Evolutionary conservation across 2,329 filamentous ascomycete species (phyloP), one percentile per base, ranked within the genome.

Genomic region (Fusarium newnesense): DNA sequence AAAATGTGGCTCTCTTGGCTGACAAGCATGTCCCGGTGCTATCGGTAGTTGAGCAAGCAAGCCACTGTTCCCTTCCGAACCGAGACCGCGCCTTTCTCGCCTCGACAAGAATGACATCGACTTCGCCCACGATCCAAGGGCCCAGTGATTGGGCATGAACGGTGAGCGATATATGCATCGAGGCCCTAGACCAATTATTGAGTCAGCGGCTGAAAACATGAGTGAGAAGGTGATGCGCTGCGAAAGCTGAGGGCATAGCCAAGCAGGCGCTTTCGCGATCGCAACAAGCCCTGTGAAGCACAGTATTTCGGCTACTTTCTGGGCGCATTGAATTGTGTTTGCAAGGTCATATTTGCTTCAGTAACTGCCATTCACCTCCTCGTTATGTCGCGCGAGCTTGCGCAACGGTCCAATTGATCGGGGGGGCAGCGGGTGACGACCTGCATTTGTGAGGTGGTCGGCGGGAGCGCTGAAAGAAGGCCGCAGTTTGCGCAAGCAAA

Each of bases 21-120:
- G 30, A 64, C 34, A 56, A 10, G 12, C 37, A 49, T 61, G 24
- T 62, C 46, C 68, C 46, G 57, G 53, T 67, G 21, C 50, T 67
- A 50, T 24, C 43, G 44, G 62, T 59, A 72, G 60, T 64, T 72
- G 56, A 40, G 34, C 28, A 54, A 54, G 40, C 36, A 47, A 42
- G 54, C 24, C 32, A 32, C 39, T 63, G 39, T 54, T 40, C 9
- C 18, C 42, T 36, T 28, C 47, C 61, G 50, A 54, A 47, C 18
- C 34, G 16, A 60, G 21, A 15, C 42, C 16, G 26, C 46, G 18
- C 10, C n/a, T 43, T 42, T 40, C 53, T 37, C 26, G 21, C n/a
- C 30, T 47, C n/a, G 54, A 54, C 4, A n/a, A 16, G 28, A 60
- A 54, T 32, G 28, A 36, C 39, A 28, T 52, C 62, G 40, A 63